Evolutionary conservation across 331 rosid species (phyloP).

Genomic region (Dryas integrifolia): DNA sequence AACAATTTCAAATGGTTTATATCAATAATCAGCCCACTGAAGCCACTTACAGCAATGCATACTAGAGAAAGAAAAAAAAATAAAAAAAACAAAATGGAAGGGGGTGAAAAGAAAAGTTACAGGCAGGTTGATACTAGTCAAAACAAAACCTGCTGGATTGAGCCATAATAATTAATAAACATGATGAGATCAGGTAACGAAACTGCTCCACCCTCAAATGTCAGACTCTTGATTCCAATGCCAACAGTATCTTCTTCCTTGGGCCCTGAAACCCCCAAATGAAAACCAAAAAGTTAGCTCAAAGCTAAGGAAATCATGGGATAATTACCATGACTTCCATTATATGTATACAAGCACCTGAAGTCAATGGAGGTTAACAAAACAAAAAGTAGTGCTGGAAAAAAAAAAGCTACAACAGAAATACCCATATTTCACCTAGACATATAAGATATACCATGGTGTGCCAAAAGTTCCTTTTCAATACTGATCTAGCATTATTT

Average conservation of each 20-base stretch:
- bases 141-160: conserved; percentile 20
- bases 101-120: conserved; percentile 1
- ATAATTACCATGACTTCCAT: not conserved
- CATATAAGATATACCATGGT: not conserved
- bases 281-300: conserved; percentile 10
- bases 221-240: conserved; percentile 80
- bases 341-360: not conserved
- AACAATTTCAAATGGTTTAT: conserved; percentile 10
- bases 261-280: conserved; percentile 73
- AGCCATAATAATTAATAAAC: conserved; percentile 19
- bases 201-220: conserved; percentile 11
- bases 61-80: not conserved
- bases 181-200: conserved; percentile 13
- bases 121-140: conserved; percentile 22
- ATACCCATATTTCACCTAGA: not conserved
- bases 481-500: not conserved
- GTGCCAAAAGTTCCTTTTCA: not conserved
- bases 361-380: not conserved
- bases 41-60: conserved; percentile 30
- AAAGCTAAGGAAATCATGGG: conserved; percentile 5
- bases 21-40: conserved; percentile 10
- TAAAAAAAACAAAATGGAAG: not conserved
- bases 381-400: too few species aligned
- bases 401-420: not conserved
- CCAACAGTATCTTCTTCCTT: conserved; percentile 93